phyloP scores from a whole-genome alignment of 2,329 filamentous ascomycete genomes.

The Helminthosporium solani region DNA sequence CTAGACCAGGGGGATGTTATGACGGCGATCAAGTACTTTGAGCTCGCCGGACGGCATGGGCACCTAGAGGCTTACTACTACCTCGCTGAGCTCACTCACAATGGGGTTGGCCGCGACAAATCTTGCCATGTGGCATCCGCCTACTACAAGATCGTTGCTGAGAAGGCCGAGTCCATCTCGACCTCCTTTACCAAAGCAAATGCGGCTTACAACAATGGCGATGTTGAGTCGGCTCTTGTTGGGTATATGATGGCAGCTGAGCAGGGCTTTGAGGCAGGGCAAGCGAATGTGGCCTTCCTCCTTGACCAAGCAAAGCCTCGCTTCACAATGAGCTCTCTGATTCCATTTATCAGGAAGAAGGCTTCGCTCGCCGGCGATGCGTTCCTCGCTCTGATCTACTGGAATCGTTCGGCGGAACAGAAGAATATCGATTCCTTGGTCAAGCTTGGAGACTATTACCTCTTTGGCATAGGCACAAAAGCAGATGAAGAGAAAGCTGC shows the following conservation, averaged over 20 bases:
- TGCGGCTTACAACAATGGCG: slow-evolving; percentile 73
- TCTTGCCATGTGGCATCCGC: slow-evolving; percentile 74
- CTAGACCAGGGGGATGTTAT: slow-evolving; percentile 84
- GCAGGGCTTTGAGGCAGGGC: slow-evolving; percentile 85
- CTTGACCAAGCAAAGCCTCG: slow-evolving; percentile 64
- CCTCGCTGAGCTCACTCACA: slow-evolving; percentile 80
- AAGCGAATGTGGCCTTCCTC: slow-evolving; percentile 86
- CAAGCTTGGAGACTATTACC: slow-evolving; percentile 98
- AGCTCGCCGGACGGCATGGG: slow-evolving; percentile 77
- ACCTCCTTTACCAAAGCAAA: slow-evolving; percentile 84
- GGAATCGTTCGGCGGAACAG: slow-evolving; percentile 92
- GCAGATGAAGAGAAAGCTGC: slow-evolving; percentile 81
- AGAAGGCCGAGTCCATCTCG: slow-evolving; percentile 84
- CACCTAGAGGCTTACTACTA: slow-evolving; percentile 92
- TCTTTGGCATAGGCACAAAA: slow-evolving; percentile 71
- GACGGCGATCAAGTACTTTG: slow-evolving; percentile 81
- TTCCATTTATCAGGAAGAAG: slow-evolving; percentile 48
- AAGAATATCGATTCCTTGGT: slow-evolving; percentile 90
- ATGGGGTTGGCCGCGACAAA: slow-evolving; percentile 76
- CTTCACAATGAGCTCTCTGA: slow-evolving; percentile 56
- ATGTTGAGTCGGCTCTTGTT: slow-evolving; percentile 76
- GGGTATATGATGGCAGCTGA: slow-evolving; percentile 86
- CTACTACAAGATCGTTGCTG: slow-evolving; percentile 86
- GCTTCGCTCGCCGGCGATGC: slow-evolving; percentile 57
- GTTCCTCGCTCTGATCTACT: slow-evolving; percentile 79